phyloP scores from a whole-genome alignment of 345 rosid species.

The Diplotaxis tenuifolia region DNA sequence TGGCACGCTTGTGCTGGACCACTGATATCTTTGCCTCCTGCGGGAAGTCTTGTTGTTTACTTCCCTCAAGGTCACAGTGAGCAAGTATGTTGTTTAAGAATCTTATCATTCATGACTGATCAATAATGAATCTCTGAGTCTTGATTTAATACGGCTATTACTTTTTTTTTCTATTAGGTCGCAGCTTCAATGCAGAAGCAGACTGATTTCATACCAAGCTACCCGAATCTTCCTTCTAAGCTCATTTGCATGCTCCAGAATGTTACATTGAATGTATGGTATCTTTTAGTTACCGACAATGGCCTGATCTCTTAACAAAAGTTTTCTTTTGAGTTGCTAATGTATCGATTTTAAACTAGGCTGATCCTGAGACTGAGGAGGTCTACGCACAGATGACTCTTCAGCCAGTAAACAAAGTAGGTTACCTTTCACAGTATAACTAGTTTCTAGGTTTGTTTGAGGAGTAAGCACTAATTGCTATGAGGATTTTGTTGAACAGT shows the following conservation, averaged over 20 bases:
- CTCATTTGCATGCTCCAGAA: constrained; percentile 72
- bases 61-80: constrained; percentile 97
- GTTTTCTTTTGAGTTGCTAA: constrained; percentile 11
- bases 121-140: constrained; percentile 6
- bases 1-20: constrained; percentile 99
- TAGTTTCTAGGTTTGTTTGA: not conserved
- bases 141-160: not conserved
- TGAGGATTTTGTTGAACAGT: constrained; percentile 52
- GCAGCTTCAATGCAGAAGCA: constrained; percentile 69
- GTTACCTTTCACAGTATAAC: not conserved
- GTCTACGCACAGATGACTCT: constrained; percentile 81
- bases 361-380: constrained; percentile 78
- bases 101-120: not conserved
- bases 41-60: constrained; percentile 86
- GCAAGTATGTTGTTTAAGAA: constrained; percentile 50
- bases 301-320: not conserved
- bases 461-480: constrained; percentile 3
- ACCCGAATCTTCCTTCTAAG: constrained; percentile 60
- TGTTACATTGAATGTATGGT: constrained; percentile 65
- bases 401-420: constrained; percentile 56
- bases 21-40: constrained; percentile 74
- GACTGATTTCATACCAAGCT: constrained; percentile 53
- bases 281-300: not conserved
- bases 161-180: constrained; percentile 40
- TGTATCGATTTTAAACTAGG: constrained; percentile 39